phyloP scores from a whole-genome alignment of 1,284 basidiomycete species.

The Malassezia slooffiae region DNA sequence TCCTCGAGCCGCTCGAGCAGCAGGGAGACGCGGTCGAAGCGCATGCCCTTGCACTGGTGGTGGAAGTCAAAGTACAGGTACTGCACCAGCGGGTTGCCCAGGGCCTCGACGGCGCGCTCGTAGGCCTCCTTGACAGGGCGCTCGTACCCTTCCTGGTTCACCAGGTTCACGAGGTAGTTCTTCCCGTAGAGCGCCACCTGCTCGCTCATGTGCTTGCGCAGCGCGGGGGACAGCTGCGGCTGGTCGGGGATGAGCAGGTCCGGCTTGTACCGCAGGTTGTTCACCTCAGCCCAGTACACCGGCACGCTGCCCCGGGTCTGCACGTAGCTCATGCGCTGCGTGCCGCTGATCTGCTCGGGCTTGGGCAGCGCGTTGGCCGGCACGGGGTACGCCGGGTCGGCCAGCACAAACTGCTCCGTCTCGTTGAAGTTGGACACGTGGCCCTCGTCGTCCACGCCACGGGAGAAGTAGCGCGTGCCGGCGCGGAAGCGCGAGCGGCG shows the following conservation, averaged over 20 bases:
- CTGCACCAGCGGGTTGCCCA: slow-evolving; percentile 59
- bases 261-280: slow-evolving; percentile 90
- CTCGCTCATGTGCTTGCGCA: slow-evolving; percentile 64
- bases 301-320: slow-evolving; percentile 91
- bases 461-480: slow-evolving; percentile 91
- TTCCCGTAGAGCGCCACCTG: slow-evolving; percentile 69
- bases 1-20: slow-evolving; percentile 66
- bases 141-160: slow-evolving; percentile 92
- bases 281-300: slow-evolving; percentile 92
- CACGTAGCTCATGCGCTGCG: slow-evolving; percentile 59
- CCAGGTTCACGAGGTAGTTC: slow-evolving; percentile 75
- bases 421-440: slow-evolving; percentile 51
- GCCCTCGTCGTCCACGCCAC: slow-evolving; percentile 68
- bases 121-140: slow-evolving; percentile 91
- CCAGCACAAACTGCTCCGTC: slow-evolving; percentile 54
- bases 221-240: slow-evolving; percentile 63
- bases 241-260: slow-evolving; percentile 93
- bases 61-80: slow-evolving; percentile 99
- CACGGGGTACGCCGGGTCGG: slow-evolving; percentile 30
- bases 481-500: slow-evolving; percentile 85
- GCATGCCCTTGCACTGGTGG: slow-evolving; percentile 85
- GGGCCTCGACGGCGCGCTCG: slow-evolving; percentile 60
- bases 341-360: slow-evolving; percentile 50
- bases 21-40: slow-evolving; percentile 80
- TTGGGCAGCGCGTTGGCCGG: slow-evolving; percentile 7